Percentiles rank a stretch among this genome's conserved stretches.
Evolutionary conservation across 768 basidiomycete genomes (phyloP).

Genomic region (Leucocoprinus leucothites): DNA sequence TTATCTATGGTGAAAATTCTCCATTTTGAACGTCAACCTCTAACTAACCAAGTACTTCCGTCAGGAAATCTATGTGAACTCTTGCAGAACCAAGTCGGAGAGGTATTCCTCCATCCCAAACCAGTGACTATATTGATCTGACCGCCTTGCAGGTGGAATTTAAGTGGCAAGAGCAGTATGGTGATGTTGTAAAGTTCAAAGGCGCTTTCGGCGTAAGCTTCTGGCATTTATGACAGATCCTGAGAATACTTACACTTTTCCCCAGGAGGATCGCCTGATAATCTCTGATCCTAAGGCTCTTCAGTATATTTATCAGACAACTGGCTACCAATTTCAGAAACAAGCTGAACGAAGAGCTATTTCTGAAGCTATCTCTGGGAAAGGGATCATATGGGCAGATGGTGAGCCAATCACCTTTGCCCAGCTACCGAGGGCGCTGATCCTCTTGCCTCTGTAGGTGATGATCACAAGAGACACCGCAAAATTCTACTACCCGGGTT

Average conservation of each 20-base stretch:
- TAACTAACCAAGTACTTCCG: not conserved
- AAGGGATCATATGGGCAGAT: constrained; percentile 36
- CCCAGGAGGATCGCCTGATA: constrained; percentile 41
- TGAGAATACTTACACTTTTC: not conserved
- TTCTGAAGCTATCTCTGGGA: constrained; percentile 31
- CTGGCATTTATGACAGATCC: not conserved
- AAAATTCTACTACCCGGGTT: constrained; percentile 47
- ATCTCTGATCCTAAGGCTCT: constrained; percentile 48
- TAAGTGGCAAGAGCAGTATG: constrained; percentile 41
- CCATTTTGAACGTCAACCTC: not conserved
- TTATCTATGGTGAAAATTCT: constrained; percentile 31
- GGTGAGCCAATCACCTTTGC: constrained; percentile 22
- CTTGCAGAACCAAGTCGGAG: constrained; percentile 31
- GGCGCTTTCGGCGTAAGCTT: constrained; percentile 33
- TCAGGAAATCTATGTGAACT: constrained; percentile 28
- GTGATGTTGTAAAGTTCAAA: constrained; percentile 36
- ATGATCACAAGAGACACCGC: constrained; percentile 43
- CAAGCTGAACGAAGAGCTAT: constrained; percentile 34
- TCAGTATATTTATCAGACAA: constrained; percentile 41
- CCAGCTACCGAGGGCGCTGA: not conserved
- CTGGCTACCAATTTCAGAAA: constrained; percentile 41
- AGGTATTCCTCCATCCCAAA: constrained; percentile 18
- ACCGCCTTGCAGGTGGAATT: constrained; percentile 32
- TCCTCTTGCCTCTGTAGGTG: constrained; percentile 18
- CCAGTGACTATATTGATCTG: not conserved